phyloP scores from a whole-genome alignment of 768 basidiomycete genomes.

The Leccinum pellstonianum region DNA sequence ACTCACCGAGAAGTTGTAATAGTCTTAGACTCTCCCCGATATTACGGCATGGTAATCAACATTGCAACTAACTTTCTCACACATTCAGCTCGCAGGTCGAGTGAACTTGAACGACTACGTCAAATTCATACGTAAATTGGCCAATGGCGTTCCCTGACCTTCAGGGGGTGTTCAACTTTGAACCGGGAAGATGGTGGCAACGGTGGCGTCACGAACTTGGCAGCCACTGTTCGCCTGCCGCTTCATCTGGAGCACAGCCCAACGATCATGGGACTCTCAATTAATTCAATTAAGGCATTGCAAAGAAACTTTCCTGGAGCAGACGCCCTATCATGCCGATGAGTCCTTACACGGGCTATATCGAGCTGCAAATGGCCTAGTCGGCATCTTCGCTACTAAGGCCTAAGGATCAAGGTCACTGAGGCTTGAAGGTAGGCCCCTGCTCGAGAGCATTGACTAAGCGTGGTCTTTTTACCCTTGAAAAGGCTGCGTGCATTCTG shows the following conservation, averaged over 20 bases:
- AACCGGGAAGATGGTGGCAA: constrained; percentile 4
- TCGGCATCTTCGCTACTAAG: no score
- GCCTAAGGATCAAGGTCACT: no score
- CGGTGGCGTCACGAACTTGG: neutral
- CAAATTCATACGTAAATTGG: neutral
- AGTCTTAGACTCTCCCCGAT: neutral
- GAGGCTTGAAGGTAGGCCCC: no score
- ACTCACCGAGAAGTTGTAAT: neutral
- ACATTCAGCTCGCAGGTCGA: neutral
- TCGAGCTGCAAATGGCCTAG: no score
- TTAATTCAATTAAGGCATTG: neutral
- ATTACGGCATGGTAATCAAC: constrained; percentile 4
- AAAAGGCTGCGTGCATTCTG: no score
- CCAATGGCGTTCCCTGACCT: no score
- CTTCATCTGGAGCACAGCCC: neutral
- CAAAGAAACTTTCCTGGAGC: neutral
- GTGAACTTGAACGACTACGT: neutral
- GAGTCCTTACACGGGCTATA: neutral
- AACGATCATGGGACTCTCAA: neutral
- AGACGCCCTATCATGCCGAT: neutral
- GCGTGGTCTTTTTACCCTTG: no score
- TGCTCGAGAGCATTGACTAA: no score
- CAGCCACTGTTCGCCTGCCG: neutral
- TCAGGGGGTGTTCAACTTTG: constrained; percentile 10
- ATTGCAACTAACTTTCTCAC: neutral